Evolutionary conservation across 768 basidiomycete species (phyloP), one percentile per base, ranked within the genome.

Genomic region (Hypsizygus marmoreus): DNA sequence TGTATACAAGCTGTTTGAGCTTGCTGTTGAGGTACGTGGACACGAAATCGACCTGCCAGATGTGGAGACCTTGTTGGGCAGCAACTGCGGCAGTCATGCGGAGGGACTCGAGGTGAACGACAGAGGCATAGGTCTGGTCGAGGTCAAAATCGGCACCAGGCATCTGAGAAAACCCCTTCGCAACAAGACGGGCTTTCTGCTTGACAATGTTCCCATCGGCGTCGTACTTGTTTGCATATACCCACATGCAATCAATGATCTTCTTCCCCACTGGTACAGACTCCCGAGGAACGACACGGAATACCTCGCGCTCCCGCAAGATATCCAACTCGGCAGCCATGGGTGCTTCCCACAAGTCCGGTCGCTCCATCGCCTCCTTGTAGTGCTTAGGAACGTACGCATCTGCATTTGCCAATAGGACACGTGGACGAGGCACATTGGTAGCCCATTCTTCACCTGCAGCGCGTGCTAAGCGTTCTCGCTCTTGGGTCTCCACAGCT

Each of bases 31-130:
- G 62, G 51, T 65, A 76, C 0, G 68, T 69, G 0, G 54, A 51
- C 12, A 67, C 62, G 30, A 71, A 62, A 48, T 75, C 68, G 4
- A 70, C 54, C 25, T 53, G 50, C 43, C 69, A 55, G 4, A 74
- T 30, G 5, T 64, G 51, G 40, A 67, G 62, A 23, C 57, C 51
- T 4, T 51, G 28, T 0, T 11, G 1, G 0, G 68, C 68, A 2
- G 67, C 43, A 19, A 71, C 26, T 1, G 68, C 62, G 11, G 68
- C 43, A 52, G 24, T 32, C 13, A 47, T 47, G 2, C 39, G 16
- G 2, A 47, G 1, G n/a, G 54, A 58, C 38, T 59, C 48, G 19
- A 58, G 33, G 4, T 51, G 45, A n/a, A 47, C 55, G 7, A 58
- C 50, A 1, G 55, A 38, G 0, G 57, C 49, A 22, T 55, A 60